These are phyloP conservation scores for Nannochloropsis salina DNA, from an alignment of 108 stramenopile genomes.

Conservation along the genomic window DNA sequence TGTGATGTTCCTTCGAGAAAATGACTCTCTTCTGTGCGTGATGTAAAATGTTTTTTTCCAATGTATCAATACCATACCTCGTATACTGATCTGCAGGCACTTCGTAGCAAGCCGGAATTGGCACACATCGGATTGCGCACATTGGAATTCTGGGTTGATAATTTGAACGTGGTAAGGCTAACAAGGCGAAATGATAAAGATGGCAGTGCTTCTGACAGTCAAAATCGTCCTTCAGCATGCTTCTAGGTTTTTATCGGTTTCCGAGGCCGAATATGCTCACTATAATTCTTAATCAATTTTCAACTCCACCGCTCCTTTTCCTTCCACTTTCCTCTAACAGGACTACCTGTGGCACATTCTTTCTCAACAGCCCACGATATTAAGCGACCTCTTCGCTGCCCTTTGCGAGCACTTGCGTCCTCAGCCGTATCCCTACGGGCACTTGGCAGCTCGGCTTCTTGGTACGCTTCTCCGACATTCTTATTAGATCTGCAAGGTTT, in stretches of 20 bases:
- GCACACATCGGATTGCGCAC: slow-evolving; percentile 73
- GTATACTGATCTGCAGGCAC: slow-evolving; percentile 52
- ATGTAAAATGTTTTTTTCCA: too few species aligned
- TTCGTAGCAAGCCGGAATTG: slow-evolving; percentile 73
- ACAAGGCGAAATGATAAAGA: not conserved
- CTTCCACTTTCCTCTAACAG: not conserved
- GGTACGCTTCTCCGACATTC: slow-evolving; percentile 63
- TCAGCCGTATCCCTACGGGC: slow-evolving; percentile 84
- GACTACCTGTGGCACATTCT: not conserved
- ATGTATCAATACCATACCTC: too few species aligned
- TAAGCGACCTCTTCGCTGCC: slow-evolving; percentile 65
- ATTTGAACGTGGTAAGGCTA: slow-evolving; percentile 75
- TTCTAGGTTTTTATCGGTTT: too few species aligned
- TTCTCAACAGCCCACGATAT: slow-evolving; percentile 41
- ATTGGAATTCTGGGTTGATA: slow-evolving; percentile 94
- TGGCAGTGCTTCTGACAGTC: too few species aligned
- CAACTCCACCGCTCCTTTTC: not conserved
- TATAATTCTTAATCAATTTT: too few species aligned
- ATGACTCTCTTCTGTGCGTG: too few species aligned
- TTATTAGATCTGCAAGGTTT: not conserved
- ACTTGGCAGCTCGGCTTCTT: slow-evolving; percentile 74
- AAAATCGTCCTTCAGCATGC: too few species aligned
- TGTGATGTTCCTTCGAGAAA: too few species aligned
- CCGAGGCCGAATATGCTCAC: too few species aligned
- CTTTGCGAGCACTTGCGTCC: slow-evolving; percentile 78